Evolutionary conservation across 1,139 yeast species (phyloP).

Genomic region (Nakaseomyces kungkrabaensis): DNA sequence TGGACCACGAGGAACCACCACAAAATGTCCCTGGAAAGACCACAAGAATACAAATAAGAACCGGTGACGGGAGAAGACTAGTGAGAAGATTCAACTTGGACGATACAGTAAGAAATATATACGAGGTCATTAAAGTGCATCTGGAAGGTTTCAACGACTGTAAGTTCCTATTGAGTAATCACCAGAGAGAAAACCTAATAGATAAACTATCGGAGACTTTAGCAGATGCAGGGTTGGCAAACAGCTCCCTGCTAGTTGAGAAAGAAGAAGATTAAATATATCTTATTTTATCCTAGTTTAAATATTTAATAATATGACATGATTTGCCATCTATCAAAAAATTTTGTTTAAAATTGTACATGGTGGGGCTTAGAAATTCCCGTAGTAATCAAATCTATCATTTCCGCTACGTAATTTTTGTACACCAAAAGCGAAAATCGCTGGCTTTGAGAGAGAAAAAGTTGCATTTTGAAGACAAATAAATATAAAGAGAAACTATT

Average conservation of each 20-base stretch:
- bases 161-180: slow-evolving; percentile 54
- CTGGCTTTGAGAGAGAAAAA: no score
- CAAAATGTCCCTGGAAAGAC: slow-evolving; percentile 38
- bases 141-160: slow-evolving; percentile 36
- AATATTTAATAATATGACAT: no score
- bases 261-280: slow-evolving; percentile 9
- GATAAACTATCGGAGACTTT: slow-evolving; percentile 50
- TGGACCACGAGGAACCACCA: slow-evolving; percentile 52
- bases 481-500: no score
- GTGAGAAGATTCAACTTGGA: slow-evolving; percentile 58
- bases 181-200: slow-evolving; percentile 54
- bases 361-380: neutral
- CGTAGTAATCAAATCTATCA: neutral
- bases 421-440: no score
- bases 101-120: slow-evolving; percentile 54
- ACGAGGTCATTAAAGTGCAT: slow-evolving; percentile 48
- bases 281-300: no score
- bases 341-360: no score
- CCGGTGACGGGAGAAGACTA: slow-evolving; percentile 75
- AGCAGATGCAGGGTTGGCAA: slow-evolving; percentile 68
- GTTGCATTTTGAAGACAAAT: no score
- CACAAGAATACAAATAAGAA: slow-evolving; percentile 77
- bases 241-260: slow-evolving; percentile 74
- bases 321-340: neutral
- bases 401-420: no score